A percentile compares a stretch with the other conserved stretches of the same genome.
These are phyloP conservation scores for Dendrothele bispora DNA, from an alignment of 768 basidiomycete species.

Conservation along the genomic window DNA sequence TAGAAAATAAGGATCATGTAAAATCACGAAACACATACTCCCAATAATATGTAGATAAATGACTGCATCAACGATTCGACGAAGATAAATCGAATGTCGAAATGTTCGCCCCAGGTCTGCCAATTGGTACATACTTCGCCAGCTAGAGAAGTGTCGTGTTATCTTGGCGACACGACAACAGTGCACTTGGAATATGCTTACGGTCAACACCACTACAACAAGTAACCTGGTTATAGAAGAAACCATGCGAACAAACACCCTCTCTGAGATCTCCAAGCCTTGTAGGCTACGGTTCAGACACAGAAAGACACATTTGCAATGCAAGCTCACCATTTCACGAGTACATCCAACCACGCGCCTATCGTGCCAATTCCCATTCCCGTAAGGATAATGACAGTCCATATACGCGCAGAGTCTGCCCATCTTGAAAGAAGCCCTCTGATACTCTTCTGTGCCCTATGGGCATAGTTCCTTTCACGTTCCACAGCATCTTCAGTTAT, in stretches of 20 bases:
- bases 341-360: conserved; percentile 72
- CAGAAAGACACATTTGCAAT: too few relatives aligned
- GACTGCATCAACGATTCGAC: conserved; percentile 65
- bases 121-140: conserved; percentile 68
- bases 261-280: conserved; percentile 73
- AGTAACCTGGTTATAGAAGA: conserved; percentile 70
- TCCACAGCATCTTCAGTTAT: conserved; percentile 63
- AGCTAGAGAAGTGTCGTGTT: conserved; percentile 34
- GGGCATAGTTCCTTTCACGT: conserved; percentile 50
- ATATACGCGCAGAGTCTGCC: conserved; percentile 57
- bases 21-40: conserved; percentile 41
- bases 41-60: conserved; percentile 60
- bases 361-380: conserved; percentile 67
- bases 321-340: conserved; percentile 64
- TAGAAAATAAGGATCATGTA: conserved; percentile 4
- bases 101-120: conserved; percentile 66
- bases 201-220: conserved; percentile 70
- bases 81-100: conserved; percentile 53
- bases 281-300: too few relatives aligned
- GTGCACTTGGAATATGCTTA: conserved; percentile 27
- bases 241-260: conserved; percentile 65
- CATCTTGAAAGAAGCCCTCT: conserved; percentile 56
- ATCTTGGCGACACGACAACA: neutral
- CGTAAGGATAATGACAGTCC: conserved; percentile 67
- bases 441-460: conserved; percentile 52